Conservation (phyloP, 2,329 filamentous ascomycete genomes). For the Colletotrichum sp. region DNA sequence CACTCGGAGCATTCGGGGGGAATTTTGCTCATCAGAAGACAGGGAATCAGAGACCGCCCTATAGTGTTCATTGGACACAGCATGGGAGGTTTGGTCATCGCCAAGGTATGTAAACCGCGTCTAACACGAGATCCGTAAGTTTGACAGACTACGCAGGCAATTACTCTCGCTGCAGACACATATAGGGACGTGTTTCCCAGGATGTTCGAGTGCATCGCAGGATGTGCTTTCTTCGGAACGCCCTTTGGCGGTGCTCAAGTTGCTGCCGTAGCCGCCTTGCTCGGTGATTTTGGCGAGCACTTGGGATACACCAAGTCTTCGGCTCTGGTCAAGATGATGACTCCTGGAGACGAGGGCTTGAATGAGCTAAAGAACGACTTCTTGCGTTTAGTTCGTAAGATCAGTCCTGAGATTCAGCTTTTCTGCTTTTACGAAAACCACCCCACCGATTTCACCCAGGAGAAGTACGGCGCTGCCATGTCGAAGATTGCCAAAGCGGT, state of each 20-base stretch:
- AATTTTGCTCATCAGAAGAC: neutral
- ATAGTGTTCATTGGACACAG: slow-evolving; percentile 49
- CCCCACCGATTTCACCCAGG: slow-evolving; percentile 36
- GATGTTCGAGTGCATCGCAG: slow-evolving; percentile 46
- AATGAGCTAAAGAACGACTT: slow-evolving; percentile 43
- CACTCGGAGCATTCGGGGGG: fast-evolving
- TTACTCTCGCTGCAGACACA: slow-evolving; percentile 33
- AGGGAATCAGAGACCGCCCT: slow-evolving; percentile 31
- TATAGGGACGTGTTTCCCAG: slow-evolving; percentile 38
- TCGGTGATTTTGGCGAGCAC: slow-evolving; percentile 37
- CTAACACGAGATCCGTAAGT: neutral
- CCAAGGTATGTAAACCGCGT: slow-evolving; percentile 36
- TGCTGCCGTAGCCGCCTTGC: slow-evolving; percentile 42
- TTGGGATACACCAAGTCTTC: slow-evolving; percentile 36
- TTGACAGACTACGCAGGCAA: neutral
- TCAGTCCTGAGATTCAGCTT: slow-evolving; percentile 39
- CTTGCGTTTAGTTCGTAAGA: slow-evolving; percentile 37
- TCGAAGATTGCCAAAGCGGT: slow-evolving; percentile 34
- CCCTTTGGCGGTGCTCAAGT: slow-evolving; percentile 43
- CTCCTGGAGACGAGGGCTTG: slow-evolving; percentile 41
- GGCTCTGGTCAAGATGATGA: slow-evolving; percentile 44
- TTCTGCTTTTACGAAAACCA: slow-evolving; percentile 46
- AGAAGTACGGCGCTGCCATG: slow-evolving; percentile 30
- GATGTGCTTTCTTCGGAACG: slow-evolving; percentile 44
- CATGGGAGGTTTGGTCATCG: slow-evolving; percentile 49